phyloP scores from a whole-genome alignment of 169 alveolate genomes.

The Besnoitia besnoiti region DNA sequence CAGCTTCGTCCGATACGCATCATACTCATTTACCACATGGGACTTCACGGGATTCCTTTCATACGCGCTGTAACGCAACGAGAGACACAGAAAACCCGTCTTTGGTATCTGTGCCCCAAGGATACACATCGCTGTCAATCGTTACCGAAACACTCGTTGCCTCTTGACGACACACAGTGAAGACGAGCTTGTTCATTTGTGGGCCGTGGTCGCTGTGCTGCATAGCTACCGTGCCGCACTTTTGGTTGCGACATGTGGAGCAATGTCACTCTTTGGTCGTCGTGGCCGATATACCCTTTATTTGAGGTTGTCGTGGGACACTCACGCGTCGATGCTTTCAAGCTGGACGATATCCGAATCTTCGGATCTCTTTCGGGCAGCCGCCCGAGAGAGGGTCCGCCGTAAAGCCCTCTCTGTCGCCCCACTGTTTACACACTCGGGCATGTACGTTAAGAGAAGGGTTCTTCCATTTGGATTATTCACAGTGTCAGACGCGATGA shows the following conservation, averaged over 20 bases:
- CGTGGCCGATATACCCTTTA: too few relatives aligned
- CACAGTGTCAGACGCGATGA: not conserved
- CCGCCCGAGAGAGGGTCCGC: not conserved
- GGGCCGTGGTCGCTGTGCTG: too few relatives aligned
- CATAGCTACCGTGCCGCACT: too few relatives aligned
- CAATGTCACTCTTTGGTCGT: too few relatives aligned
- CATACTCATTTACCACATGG: not conserved
- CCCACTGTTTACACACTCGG: constrained; percentile 11
- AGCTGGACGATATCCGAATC: not conserved
- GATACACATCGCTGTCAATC: too few relatives aligned
- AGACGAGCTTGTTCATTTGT: too few relatives aligned
- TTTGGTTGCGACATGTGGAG: too few relatives aligned
- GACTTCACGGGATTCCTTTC: not conserved
- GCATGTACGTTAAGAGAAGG: not conserved
- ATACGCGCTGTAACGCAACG: not conserved
- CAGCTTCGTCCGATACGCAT: constrained; percentile 24
- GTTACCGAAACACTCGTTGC: too few relatives aligned
- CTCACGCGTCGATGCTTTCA: not conserved
- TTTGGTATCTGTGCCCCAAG: too few relatives aligned
- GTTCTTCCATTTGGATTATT: not conserved
- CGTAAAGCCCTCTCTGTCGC: not conserved
- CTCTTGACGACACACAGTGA: too few relatives aligned
- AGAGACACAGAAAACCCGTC: not conserved
- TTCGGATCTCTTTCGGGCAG: not conserved
- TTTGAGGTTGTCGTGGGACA: not conserved